Evolutionary conservation across 306 rosid genomes (phyloP), one percentile per base, ranked within the genome.

Genomic region (Crotalaria pallida): DNA sequence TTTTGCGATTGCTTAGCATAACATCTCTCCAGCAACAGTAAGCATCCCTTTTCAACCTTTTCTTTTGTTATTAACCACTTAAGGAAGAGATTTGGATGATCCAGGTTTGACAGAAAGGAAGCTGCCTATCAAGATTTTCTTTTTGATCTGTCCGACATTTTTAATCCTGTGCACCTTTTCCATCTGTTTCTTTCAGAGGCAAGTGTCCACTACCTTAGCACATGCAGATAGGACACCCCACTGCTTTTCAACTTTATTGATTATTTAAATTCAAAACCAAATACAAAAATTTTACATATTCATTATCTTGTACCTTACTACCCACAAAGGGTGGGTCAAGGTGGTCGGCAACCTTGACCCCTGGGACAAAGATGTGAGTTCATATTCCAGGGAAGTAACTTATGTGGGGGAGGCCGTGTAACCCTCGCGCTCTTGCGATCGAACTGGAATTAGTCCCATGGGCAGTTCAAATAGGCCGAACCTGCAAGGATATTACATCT

Each of bases 121-220:
- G 75, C 53, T 67, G 67, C 70, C 9, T 79, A 65, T 58, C 79
- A 78, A 43, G 85, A 79, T 56, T 52, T 79, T 62, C 75, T 82
- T 69, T 81, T 84, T 60, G 55, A 61, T 71, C 77, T 85, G 77
- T 76, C 75, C 6, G 88, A 90, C 59, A 33, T 88, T 79, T 90
- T 93, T 57, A 81, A 85, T 82, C 90, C 93, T 49, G 86, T 90
- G 44, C 65, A 78, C 74, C 76, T 87, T 50, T 90, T 93, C 83
- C 97, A 93, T 73, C 77, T 93, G 69, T 93, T 90, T 80, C 98
- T 90, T 72, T 72, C 83, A 21, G 81, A 88, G 94, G 96, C 69
- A 84, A 82, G 86, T 67, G 62, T 55, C 60, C n/a, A 19, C 62
- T 33, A 4, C 44, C 51, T 8, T 57, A n/a, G 41, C 47, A 33